Evolutionary conservation across 2,329 filamentous ascomycete species (phyloP).

Genomic region (Aspergillus cejpii): DNA sequence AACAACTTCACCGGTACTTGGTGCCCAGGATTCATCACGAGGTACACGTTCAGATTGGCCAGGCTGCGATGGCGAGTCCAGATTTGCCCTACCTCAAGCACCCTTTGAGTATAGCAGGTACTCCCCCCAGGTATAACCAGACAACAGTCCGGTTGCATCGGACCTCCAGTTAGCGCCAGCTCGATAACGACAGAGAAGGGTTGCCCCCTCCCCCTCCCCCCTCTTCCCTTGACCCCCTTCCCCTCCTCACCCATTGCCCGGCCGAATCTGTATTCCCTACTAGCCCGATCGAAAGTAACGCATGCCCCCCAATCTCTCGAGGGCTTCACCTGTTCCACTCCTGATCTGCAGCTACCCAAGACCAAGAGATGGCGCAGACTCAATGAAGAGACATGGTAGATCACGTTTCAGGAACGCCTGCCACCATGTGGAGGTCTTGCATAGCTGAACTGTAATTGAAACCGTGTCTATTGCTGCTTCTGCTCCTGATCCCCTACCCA

Average conservation of each 20-base stretch:
- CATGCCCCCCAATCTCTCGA: slow-evolving; percentile 22
- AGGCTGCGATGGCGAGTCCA: slow-evolving; percentile 12
- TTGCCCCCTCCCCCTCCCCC: neutral
- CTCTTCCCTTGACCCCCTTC: neutral
- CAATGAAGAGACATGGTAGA: slow-evolving; percentile 16
- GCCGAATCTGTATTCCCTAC: neutral
- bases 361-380: slow-evolving; percentile 15
- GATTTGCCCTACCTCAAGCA: slow-evolving; percentile 17
- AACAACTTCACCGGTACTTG: slow-evolving; percentile 17
- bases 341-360: slow-evolving; percentile 27
- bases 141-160: slow-evolving; percentile 10
- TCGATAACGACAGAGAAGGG: neutral
- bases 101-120: slow-evolving; percentile 14
- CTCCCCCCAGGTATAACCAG: slow-evolving; percentile 7
- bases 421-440: slow-evolving; percentile 28
- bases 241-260: neutral
- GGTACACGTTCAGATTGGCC: slow-evolving; percentile 14
- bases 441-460: slow-evolving; percentile 12
- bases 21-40: slow-evolving; percentile 17
- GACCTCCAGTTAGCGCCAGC: slow-evolving; percentile 4
- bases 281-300: slow-evolving; percentile 3
- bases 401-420: slow-evolving; percentile 23
- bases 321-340: slow-evolving; percentile 28
- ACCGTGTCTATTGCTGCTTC: slow-evolving; percentile 8
- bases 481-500: slow-evolving; percentile 13